Evolutionary conservation across 345 rosid genomes (phyloP).

Genomic region (Luvunga scandens): DNA sequence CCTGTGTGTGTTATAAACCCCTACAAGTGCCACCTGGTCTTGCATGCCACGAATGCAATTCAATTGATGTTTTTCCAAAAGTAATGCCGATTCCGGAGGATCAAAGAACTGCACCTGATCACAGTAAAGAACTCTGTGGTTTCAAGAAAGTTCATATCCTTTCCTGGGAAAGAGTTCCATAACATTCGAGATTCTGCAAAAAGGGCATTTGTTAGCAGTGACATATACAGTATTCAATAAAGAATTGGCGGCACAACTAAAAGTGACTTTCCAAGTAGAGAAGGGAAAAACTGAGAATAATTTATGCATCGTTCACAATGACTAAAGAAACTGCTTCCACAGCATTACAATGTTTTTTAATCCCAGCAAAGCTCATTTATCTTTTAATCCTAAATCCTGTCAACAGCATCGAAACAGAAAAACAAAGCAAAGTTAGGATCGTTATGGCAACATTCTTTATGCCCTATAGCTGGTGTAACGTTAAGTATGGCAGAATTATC

Average conservation of each 20-base stretch:
- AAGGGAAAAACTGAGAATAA: not conserved
- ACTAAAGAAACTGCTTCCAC: not conserved
- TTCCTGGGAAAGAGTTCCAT: conserved; percentile 9
- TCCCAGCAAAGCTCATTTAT: not conserved
- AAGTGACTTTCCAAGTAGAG: too few species aligned
- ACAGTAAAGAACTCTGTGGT: not conserved
- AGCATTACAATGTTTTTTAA: not conserved
- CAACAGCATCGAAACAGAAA: not conserved
- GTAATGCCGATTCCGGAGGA: not conserved
- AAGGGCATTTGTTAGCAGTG: not conserved
- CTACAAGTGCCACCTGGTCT: conserved; percentile 8
- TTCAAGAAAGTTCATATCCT: not conserved
- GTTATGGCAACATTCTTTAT: not conserved
- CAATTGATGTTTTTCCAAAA: conserved; percentile 4
- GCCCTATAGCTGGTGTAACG: not conserved
- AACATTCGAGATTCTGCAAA: conserved; percentile 14
- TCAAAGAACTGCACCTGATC: not conserved
- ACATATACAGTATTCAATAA: not conserved
- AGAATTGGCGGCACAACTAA: not conserved
- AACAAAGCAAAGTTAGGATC: not conserved
- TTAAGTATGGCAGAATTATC: not conserved
- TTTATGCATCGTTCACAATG: not conserved
- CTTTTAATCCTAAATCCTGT: not conserved
- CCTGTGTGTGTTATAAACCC: not conserved
- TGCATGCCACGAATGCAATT: conserved; percentile 11